These are phyloP conservation scores for Stygiomarasmius scandens DNA, from an alignment of 1,284 basidiomycete genomes.

Conservation along the genomic window DNA sequence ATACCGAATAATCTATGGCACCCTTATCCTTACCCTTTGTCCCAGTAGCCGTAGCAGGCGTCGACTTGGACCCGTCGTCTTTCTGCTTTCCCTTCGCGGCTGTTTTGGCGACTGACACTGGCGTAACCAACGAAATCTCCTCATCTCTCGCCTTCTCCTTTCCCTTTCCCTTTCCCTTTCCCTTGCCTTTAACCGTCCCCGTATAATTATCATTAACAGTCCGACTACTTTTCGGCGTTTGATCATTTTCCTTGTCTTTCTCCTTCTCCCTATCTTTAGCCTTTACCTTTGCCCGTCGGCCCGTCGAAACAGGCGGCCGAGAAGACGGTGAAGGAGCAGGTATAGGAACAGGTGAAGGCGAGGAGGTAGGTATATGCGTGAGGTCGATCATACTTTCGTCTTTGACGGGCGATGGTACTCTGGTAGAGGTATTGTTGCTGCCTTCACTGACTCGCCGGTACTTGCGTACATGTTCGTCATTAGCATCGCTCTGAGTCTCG, in stretches of 20 bases:
- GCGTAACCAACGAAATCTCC: background rate
- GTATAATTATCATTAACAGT: background rate
- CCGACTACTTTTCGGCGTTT: background rate
- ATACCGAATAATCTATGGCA: conserved; percentile 44
- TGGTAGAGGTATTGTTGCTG: background rate
- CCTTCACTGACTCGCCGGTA: conserved; percentile 4
- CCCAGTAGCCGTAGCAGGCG: conserved; percentile 24
- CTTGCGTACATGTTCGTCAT: conserved; percentile 4
- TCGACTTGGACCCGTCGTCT: conserved; percentile 14
- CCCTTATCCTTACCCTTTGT: conserved; percentile 9
- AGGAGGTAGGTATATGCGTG: background rate
- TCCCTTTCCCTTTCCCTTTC: conserved; percentile 8
- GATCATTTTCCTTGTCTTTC: background rate
- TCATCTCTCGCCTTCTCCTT: too few relatives aligned
- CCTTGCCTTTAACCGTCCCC: background rate
- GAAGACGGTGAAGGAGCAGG: background rate
- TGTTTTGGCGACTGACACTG: background rate
- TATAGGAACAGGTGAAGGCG: background rate
- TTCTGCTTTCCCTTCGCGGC: background rate
- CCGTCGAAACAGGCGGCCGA: background rate
- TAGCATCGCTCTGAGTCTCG: too few relatives aligned
- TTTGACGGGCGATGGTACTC: background rate
- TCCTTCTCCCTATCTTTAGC: conserved; percentile 4
- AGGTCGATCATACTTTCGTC: background rate
- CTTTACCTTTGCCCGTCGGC: background rate